These are phyloP conservation scores for Colletotrichum trifolii DNA, from an alignment of 2,329 filamentous ascomycete genomes.

Conservation along the genomic window DNA sequence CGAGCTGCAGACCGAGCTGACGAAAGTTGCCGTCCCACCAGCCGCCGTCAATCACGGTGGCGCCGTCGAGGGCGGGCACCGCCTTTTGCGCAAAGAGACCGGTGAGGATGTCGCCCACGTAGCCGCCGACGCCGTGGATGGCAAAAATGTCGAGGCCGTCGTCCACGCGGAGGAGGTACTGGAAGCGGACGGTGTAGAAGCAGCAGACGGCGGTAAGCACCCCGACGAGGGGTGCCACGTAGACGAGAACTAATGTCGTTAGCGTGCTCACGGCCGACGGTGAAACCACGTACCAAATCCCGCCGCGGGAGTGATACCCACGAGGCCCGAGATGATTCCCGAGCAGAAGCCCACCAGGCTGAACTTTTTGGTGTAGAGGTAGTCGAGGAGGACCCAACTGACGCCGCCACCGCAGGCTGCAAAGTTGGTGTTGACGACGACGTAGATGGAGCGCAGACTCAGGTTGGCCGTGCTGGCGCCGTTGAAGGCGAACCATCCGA, in stretches of 20 bases:
- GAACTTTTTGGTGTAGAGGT: conserved; percentile 59
- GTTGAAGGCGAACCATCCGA: conserved; percentile 68
- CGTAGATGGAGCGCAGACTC: conserved; percentile 63
- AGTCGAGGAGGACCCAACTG: conserved; percentile 65
- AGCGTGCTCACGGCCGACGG: background rate
- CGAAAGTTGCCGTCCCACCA: conserved; percentile 63
- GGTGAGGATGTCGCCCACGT: conserved; percentile 66
- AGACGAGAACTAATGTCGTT: conserved; percentile 53
- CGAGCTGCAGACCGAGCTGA: conserved; percentile 68
- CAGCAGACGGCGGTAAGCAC: conserved; percentile 60
- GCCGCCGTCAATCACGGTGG: conserved; percentile 55
- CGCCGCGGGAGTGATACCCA: conserved; percentile 86
- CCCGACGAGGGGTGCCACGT: conserved; percentile 62
- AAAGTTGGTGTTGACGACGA: conserved; percentile 69
- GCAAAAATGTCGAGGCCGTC: conserved; percentile 71
- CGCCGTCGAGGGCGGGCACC: conserved; percentile 64
- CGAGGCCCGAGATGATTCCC: conserved; percentile 86
- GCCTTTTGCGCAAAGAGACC: conserved; percentile 65
- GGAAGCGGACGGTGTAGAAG: conserved; percentile 59
- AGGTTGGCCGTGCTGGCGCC: conserved; percentile 61
- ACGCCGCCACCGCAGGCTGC: conserved; percentile 65
- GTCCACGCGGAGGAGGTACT: conserved; percentile 64
- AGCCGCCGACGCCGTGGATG: conserved; percentile 69
- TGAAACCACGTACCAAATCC: conserved; percentile 58
- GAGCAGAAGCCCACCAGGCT: conserved; percentile 79